These are phyloP conservation scores for Arthroderma uncinatum DNA, from an alignment of 2,329 filamentous ascomycete species.

Conservation along the genomic window DNA sequence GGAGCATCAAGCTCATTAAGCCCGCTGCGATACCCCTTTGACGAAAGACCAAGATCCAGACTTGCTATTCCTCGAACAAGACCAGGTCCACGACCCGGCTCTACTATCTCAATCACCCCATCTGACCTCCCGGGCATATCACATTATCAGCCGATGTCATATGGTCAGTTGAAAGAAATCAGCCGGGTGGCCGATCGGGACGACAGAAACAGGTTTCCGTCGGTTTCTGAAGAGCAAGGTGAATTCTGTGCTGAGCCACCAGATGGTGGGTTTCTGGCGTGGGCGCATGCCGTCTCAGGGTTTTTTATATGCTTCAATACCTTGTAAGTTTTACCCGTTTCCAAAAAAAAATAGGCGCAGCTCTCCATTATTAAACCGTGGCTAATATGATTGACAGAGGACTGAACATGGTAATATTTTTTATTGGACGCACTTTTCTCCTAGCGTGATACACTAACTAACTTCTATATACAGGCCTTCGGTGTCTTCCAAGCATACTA, in stretches of 20 bases:
- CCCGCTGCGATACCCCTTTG: neutral
- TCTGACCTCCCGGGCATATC: conserved; percentile 8
- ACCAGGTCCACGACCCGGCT: neutral
- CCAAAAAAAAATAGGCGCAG: too few species aligned
- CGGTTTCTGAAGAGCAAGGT: neutral
- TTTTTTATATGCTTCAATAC: conserved; percentile 24
- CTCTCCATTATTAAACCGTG: neutral
- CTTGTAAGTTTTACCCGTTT: conserved; percentile 18
- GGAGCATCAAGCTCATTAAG: neutral
- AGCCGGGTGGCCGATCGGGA: conserved; percentile 3
- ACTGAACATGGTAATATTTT: conserved; percentile 23
- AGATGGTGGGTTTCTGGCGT: conserved; percentile 25
- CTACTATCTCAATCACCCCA: conserved; percentile 9
- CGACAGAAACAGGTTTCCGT: neutral
- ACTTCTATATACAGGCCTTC: conserved; percentile 19
- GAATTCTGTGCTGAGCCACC: conserved; percentile 17
- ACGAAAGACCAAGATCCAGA: neutral
- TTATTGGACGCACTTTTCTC: neutral
- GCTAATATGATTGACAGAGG: conserved; percentile 15
- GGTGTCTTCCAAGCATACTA: conserved; percentile 37
- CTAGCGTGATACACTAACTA: neutral
- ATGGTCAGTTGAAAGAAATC: conserved; percentile 12
- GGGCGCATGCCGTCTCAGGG: conserved; percentile 22
- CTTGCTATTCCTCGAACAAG: neutral
- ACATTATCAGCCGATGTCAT: conserved; percentile 8